Conservation (phyloP, 768 basidiomycete species). For the Boletellus sp. region DNA sequence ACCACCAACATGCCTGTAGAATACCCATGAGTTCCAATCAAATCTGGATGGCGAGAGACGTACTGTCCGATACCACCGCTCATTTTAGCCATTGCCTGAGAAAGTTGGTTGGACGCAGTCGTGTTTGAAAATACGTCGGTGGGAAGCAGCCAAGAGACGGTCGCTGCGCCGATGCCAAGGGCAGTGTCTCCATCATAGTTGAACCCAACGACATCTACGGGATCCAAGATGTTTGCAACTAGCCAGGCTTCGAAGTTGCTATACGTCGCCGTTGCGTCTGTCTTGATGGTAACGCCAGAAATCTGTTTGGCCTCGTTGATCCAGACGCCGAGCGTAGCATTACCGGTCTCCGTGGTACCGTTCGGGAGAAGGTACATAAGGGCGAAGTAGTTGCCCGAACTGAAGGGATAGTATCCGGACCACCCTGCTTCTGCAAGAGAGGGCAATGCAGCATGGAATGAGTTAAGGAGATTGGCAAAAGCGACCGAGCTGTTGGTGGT, state of each 20-base stretch:
- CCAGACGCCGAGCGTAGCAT: neutral
- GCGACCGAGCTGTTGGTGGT: neutral
- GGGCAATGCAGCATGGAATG: conserved; percentile 23
- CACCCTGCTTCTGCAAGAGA: conserved; percentile 37
- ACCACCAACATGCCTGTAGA: neutral
- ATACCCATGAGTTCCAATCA: neutral
- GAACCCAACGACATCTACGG: neutral
- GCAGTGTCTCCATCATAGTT: neutral
- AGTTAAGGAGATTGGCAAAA: neutral
- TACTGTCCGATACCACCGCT: neutral
- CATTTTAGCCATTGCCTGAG: neutral
- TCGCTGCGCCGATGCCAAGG: neutral
- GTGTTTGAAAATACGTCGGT: neutral
- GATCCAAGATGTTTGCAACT: neutral
- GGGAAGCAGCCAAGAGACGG: neutral
- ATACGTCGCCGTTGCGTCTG: neutral
- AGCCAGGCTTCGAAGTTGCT: neutral
- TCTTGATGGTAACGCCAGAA: neutral
- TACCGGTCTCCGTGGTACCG: neutral
- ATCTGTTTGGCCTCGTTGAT: neutral
- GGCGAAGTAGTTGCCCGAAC: neutral
- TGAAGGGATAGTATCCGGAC: conserved; percentile 27
- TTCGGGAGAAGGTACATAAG: conserved; percentile 1
- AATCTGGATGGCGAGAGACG: neutral
- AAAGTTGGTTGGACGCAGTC: neutral